Conservation (phyloP, 1,139 yeast species). For the Waltiozyma sp. region DNA sequence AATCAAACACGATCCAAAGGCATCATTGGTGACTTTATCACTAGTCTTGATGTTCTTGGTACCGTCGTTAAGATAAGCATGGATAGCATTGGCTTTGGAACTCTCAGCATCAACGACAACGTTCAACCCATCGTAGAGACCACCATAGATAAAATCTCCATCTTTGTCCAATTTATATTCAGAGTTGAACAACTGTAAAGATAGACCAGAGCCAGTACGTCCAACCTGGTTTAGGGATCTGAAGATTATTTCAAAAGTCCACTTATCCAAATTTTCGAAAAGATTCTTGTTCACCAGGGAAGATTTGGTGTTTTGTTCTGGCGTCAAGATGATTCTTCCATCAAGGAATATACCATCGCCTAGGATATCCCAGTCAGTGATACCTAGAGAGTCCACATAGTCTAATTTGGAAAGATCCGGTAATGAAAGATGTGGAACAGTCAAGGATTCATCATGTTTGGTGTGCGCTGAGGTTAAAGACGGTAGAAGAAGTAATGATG, state of each 20-base stretch:
- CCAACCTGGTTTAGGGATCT: conserved; percentile 44
- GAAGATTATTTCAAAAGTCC: conserved; percentile 52
- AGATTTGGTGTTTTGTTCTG: conserved; percentile 31
- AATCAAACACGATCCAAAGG: conserved; percentile 48
- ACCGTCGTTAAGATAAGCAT: conserved; percentile 51
- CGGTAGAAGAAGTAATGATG: conserved; percentile 2
- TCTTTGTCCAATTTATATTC: conserved; percentile 23
- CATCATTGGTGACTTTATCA: conserved; percentile 21
- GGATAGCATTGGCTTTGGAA: conserved; percentile 34
- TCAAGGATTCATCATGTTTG: conserved; percentile 11
- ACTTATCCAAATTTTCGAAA: conserved; percentile 25
- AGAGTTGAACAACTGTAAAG: conserved; percentile 13
- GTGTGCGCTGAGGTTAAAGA: conserved; percentile 20
- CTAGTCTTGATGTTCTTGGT: conserved; percentile 22
- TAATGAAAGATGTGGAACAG: conserved; percentile 24
- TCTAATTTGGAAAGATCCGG: conserved; percentile 25
- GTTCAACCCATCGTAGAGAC: conserved; percentile 52
- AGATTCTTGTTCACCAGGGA: conserved; percentile 31
- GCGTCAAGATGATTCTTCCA: conserved; percentile 35
- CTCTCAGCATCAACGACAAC: conserved; percentile 36
- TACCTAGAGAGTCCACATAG: neutral
- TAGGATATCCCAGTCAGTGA: conserved; percentile 23
- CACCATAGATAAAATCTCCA: conserved; percentile 29
- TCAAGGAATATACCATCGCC: conserved; percentile 26
- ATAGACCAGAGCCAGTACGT: conserved; percentile 22